Evolutionary conservation across 2,329 filamentous ascomycete genomes (phyloP), one percentile per base, ranked within the genome.

Genomic region (Botrytis squamosa): DNA sequence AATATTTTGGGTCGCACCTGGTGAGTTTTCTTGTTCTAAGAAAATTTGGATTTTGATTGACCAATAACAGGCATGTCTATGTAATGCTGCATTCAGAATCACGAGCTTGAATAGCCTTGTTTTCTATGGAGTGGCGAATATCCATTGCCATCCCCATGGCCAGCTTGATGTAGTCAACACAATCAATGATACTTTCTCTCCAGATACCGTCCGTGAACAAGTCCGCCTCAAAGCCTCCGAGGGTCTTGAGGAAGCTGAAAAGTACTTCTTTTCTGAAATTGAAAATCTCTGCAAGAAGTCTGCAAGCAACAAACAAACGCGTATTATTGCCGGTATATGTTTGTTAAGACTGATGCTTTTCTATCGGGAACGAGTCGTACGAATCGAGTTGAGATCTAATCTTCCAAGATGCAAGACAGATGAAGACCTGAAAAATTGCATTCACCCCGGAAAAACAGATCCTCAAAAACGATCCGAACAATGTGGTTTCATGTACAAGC

Each of bases 161-260:
- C 66, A 69, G 38, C 66, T 69, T 69, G 66, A 69, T 7, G 66
- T 69, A 33, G n/a, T 69, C 38, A 69, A 69, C 18, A 69, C 49
- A 22, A 52, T 63, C 20, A 62, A 67, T n/a, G 63, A 72, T 42
- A 74, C 59, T n/a, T 77, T 73, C 42, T 74, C 76, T 3, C 75
- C 75, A 10, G 74, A 76, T 10, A 76, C 75, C 9, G 72, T 77
- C 29, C 75, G 76, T 52, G 76, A 77, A 44, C 76, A 77, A 52
- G 71, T 77, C 38, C 76, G 76, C 3, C 67, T 77, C 33, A 67
- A 74, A 36, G 76, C 74, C 6, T 75, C 75, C 12, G 72, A 73
- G n/a, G 75, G 74, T 46, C 72, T 76, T 16, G 73, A 74, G 22
- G 70, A 57, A 40, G 68, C 73, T 6, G 76, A 77, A 63, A 69